phyloP scores from a whole-genome alignment of 345 rosid genomes.

The Melaleuca quinquenervia region DNA sequence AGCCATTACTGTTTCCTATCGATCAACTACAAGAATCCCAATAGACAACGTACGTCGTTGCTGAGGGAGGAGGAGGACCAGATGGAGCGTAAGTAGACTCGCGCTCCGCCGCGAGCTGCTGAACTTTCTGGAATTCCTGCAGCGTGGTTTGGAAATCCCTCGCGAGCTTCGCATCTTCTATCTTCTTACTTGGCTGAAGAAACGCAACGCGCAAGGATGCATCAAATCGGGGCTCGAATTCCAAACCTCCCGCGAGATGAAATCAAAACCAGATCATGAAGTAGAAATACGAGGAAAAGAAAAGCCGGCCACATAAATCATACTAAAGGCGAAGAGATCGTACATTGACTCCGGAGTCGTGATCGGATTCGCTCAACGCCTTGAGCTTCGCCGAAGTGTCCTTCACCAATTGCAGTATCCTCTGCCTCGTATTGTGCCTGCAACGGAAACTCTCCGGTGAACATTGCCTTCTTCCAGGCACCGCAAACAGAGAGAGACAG shows the following conservation, averaged over 20 bases:
- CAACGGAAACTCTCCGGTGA: background rate
- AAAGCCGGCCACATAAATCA: background rate
- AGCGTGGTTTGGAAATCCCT: slow-evolving; percentile 48
- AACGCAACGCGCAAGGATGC: background rate
- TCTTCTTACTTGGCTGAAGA: slow-evolving; percentile 37
- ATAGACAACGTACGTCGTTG: slow-evolving; percentile 12
- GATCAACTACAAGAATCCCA: background rate
- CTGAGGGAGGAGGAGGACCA: slow-evolving; percentile 22
- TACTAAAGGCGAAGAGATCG: background rate
- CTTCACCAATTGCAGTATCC: slow-evolving; percentile 50
- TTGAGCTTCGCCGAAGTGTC: slow-evolving; percentile 62
- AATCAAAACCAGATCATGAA: background rate
- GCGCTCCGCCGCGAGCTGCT: slow-evolving; percentile 55
- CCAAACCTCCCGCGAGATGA: background rate
- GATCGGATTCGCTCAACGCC: slow-evolving; percentile 43
- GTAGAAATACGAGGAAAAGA: background rate
- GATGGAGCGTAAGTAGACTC: slow-evolving; percentile 54
- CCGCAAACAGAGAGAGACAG: background rate
- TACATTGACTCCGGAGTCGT: slow-evolving; percentile 24
- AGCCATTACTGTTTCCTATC: background rate
- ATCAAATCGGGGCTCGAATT: background rate
- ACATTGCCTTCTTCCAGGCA: background rate
- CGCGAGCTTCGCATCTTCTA: slow-evolving; percentile 68
- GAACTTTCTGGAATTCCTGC: slow-evolving; percentile 59
- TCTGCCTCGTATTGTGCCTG: slow-evolving; percentile 53